Evolutionary conservation across 169 alveolate genomes (phyloP), one percentile per base, ranked within the genome.

Genomic region (Amoebophrya sp.): DNA sequence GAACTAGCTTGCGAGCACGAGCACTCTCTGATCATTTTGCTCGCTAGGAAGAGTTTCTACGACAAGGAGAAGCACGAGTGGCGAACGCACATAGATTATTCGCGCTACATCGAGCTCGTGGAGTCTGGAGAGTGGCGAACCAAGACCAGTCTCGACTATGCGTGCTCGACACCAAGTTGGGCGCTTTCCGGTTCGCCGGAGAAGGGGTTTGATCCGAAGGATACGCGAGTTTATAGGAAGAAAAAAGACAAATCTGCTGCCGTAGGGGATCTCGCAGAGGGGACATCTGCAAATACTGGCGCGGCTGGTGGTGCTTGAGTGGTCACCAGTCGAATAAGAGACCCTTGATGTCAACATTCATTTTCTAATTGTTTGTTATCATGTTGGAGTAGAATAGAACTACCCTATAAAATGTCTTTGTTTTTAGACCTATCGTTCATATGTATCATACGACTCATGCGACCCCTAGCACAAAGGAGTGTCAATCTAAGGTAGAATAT

Each of bases 51-150:
- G 41, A 77, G 41, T 93, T 94, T 47, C 36, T 91, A 38, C 40
- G 47, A 39, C 0, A 40, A 0, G 90, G 38, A 89, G n/a, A 40
- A 1, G 65, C 38, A 0, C 38, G 53, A 1, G 65, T 96, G 98
- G 98, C 95, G 95, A 91, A 96, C 98, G 26, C 95, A 97, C 97
- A 96, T 96, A 36, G 95, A 96, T 92, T 96, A 96, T 90, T 96
- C 94, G 40, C 91, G 89, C 47, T 96, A 96, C 92, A 95, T 95
- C 90, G 91, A 53, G 36, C 95, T 96, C 89, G 96, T 95, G 38
- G 54, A 93, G 0, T 0, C 40, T 0, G 24, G 26, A 89, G 53
- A 47, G 90, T 55, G 41, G 93, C 92, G 33, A 89, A 40, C 18
- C 3, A 89, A 38, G 93, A 94, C 90, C 95, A 96, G 93, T 77